Evolutionary conservation across 768 basidiomycete genomes (phyloP).

Genomic region (Cystobasidium onofrii): DNA sequence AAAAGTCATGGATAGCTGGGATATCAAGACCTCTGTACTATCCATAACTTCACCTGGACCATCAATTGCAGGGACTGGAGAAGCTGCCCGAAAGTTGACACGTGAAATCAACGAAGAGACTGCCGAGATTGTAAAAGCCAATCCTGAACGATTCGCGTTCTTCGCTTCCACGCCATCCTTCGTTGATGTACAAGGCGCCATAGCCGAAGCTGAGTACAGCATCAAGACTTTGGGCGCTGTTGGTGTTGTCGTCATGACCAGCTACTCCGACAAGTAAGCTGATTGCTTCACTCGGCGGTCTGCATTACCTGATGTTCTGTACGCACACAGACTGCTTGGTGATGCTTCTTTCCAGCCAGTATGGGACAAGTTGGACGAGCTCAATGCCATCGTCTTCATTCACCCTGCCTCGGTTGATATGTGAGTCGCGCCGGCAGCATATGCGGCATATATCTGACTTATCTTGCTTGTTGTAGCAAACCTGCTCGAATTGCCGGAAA

Average conservation of each 20-base stretch:
- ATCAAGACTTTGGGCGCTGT: neutral
- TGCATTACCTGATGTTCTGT: neutral
- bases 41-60: constrained; percentile 7
- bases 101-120: neutral
- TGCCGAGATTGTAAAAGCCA: neutral
- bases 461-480: neutral
- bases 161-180: constrained; percentile 13
- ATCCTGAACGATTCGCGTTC: neutral
- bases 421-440: no score
- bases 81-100: neutral
- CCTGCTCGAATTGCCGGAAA: neutral
- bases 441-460: no score
- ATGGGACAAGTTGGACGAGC: constrained; percentile 14
- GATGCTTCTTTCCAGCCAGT: neutral
- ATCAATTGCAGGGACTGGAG: neutral
- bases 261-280: neutral
- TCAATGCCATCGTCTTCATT: constrained; percentile 5
- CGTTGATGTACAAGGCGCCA: neutral
- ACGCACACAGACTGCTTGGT: neutral
- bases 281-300: neutral
- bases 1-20: neutral
- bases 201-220: neutral
- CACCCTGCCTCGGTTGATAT: constrained; percentile 12
- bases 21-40: neutral
- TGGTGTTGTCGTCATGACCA: constrained; percentile 9